A percentile compares a stretch with the other conserved stretches of the same genome.
Evolutionary conservation across 2,329 filamentous ascomycete genomes (phyloP).

Genomic region (Colletotrichum chlorophyti): DNA sequence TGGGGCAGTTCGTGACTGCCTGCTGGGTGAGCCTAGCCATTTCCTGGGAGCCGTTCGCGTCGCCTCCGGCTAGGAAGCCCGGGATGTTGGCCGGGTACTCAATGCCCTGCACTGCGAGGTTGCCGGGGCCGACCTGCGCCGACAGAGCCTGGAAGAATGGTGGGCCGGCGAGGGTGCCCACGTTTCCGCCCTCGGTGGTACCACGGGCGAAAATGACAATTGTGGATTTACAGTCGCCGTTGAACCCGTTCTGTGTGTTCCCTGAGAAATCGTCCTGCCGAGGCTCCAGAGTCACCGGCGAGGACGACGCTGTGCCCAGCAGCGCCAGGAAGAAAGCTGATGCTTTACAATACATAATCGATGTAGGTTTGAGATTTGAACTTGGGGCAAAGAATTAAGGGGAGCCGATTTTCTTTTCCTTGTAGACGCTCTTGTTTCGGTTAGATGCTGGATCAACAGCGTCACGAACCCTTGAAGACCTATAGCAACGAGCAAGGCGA

Average conservation of each 20-base stretch:
- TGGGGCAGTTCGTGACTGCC: constrained; percentile 48
- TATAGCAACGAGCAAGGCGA: no score
- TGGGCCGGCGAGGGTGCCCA: constrained; percentile 56
- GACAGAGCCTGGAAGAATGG: constrained; percentile 55
- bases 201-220: constrained; percentile 65
- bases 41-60: constrained; percentile 46
- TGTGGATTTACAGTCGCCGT: constrained; percentile 46
- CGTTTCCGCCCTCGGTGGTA: constrained; percentile 58
- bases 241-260: constrained; percentile 25
- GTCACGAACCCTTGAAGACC: constrained; percentile 5
- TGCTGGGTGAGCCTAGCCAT: constrained; percentile 42
- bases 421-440: no score
- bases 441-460: no score
- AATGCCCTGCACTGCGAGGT: constrained; percentile 60
- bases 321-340: constrained; percentile 21
- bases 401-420: no score
- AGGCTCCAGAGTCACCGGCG: neutral
- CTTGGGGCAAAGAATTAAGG: no score
- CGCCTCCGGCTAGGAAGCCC: constrained; percentile 55
- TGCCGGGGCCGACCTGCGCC: constrained; percentile 45
- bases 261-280: constrained; percentile 28
- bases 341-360: constrained; percentile 8
- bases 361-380: no score
- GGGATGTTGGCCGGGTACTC: constrained; percentile 53
- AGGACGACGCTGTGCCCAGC: constrained; percentile 12